These are phyloP conservation scores for Crithidia thermophila DNA, from an alignment of 208 protist species.

Conservation along the genomic window DNA sequence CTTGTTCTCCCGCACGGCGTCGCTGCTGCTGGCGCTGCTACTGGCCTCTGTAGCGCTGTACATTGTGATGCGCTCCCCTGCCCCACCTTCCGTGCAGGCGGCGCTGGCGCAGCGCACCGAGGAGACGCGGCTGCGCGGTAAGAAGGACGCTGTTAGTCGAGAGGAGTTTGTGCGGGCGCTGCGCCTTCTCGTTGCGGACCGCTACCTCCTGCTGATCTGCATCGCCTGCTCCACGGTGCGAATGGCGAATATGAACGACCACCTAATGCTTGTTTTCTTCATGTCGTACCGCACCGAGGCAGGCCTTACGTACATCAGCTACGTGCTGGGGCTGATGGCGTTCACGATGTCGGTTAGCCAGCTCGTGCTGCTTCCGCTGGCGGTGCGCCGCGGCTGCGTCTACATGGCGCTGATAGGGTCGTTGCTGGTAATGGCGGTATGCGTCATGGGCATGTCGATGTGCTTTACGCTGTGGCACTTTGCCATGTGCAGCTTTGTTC, in stretches of 20 bases:
- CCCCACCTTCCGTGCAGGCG: constrained; percentile 4
- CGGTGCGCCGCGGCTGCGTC: constrained; percentile 33
- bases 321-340: constrained; percentile 29
- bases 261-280: constrained; percentile 57
- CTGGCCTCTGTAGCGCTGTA: constrained; percentile 7
- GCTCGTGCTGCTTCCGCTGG: constrained; percentile 31
- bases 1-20: constrained; percentile 20
- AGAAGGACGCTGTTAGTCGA: background rate
- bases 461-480: constrained; percentile 32
- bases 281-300: constrained; percentile 38
- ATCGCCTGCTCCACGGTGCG: constrained; percentile 31
- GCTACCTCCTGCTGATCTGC: constrained; percentile 13
- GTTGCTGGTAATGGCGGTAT: constrained; percentile 20
- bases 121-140: constrained; percentile 3
- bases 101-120: background rate
- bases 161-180: constrained; percentile 13
- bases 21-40: constrained; percentile 32
- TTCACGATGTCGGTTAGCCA: constrained; percentile 36
- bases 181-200: constrained; percentile 8
- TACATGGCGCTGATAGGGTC: constrained; percentile 27
- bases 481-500: constrained; percentile 13
- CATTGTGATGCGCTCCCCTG: constrained; percentile 13
- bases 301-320: constrained; percentile 37
- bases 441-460: constrained; percentile 21
- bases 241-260: constrained; percentile 45